Conservation (phyloP, 2,329 filamentous ascomycete genomes). For the Grosmannia huntii region DNA sequence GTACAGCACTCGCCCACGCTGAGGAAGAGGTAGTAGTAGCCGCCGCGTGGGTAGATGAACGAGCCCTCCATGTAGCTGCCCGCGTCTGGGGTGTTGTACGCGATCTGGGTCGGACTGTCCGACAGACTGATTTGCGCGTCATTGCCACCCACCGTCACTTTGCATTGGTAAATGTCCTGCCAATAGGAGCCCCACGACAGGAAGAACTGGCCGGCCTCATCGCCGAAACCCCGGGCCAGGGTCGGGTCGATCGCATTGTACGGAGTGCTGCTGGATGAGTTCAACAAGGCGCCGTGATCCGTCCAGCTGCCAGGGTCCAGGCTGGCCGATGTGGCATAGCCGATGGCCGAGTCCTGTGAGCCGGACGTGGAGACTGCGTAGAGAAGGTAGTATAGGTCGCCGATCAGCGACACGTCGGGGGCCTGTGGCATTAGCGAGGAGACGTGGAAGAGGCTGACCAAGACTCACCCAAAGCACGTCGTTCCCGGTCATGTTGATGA, state of each 20-base stretch:
- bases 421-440: conserved; percentile 13
- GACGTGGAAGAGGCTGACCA: no score
- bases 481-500: conserved; percentile 26
- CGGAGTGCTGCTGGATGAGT: conserved; percentile 18
- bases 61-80: conserved; percentile 36
- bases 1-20: conserved; percentile 32
- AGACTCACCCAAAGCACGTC: conserved; percentile 23
- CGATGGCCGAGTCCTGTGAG: conserved; percentile 32
- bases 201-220: conserved; percentile 28
- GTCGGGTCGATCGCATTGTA: conserved; percentile 52
- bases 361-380: conserved; percentile 51
- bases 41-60: conserved; percentile 40
- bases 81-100: conserved; percentile 3
- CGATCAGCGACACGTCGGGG: conserved; percentile 36
- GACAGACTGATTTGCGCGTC: conserved; percentile 10
- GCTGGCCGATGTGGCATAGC: conserved; percentile 16
- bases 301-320: conserved; percentile 45
- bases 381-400: conserved; percentile 11
- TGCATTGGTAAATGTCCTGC: conserved; percentile 41
- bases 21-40: conserved; percentile 54
- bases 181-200: conserved; percentile 41
- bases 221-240: conserved; percentile 28
- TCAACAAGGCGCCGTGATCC: conserved; percentile 45
- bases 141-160: conserved; percentile 31
- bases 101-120: conserved; percentile 2